A percentile compares a stretch with the other conserved stretches of the same genome.
phyloP scores from a whole-genome alignment of 441 rosid genomes.

The Arabidopsis hybrid region DNA sequence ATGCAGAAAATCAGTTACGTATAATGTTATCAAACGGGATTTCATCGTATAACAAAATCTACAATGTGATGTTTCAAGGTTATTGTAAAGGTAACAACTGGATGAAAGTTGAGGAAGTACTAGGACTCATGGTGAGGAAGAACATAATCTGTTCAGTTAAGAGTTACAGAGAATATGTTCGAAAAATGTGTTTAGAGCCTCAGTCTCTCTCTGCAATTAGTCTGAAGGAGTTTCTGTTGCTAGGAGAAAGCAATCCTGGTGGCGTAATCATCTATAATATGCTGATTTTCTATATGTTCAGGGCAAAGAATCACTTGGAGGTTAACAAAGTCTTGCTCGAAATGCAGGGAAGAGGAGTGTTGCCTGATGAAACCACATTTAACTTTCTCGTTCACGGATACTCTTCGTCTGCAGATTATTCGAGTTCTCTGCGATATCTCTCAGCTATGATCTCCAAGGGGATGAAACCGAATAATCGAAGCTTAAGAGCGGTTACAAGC shows the following conservation, averaged over 20 bases:
- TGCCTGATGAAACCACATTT: slow-evolving; percentile 62
- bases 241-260: slow-evolving; percentile 45
- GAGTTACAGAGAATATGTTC: slow-evolving; percentile 57
- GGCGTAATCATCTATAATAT: slow-evolving; percentile 55
- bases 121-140: slow-evolving; percentile 57
- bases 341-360: slow-evolving; percentile 52
- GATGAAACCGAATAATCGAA: slow-evolving; percentile 60
- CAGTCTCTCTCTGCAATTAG: slow-evolving; percentile 49
- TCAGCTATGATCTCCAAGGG: slow-evolving; percentile 66
- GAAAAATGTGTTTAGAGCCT: slow-evolving; percentile 58
- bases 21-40: slow-evolving; percentile 52
- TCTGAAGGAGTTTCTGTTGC: slow-evolving; percentile 58
- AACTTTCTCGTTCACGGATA: slow-evolving; percentile 76
- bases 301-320: slow-evolving; percentile 45
- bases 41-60: slow-evolving; percentile 47
- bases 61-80: slow-evolving; percentile 53
- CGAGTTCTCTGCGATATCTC: slow-evolving; percentile 54
- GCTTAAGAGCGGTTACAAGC: slow-evolving; percentile 57
- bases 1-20: slow-evolving; percentile 53
- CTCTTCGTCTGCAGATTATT: slow-evolving; percentile 52
- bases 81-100: slow-evolving; percentile 54
- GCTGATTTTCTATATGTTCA: slow-evolving; percentile 62
- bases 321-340: slow-evolving; percentile 56
- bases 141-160: slow-evolving; percentile 51
- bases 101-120: slow-evolving; percentile 53